Base-by-base conservation (phyloP, 2,329 filamentous ascomycete genomes). In the Colletotrichum sp. region DNA sequence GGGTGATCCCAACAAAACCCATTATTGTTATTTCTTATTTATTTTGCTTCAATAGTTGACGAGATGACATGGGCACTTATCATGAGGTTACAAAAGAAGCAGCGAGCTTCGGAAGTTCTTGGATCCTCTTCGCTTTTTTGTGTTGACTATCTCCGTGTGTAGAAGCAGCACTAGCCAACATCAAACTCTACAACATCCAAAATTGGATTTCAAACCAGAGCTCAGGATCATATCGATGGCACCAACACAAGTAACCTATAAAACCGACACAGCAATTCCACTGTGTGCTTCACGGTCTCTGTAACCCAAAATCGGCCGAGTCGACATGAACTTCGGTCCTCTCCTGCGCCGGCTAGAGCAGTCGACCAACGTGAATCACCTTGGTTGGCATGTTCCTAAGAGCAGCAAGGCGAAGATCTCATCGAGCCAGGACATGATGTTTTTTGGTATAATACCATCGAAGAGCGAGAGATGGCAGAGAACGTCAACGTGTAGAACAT, bases 191-290 rank as follows among this genome's bases (percentile, higher is more conserved):
- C n/a, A n/a, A n/a, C n/a, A n/a, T n/a, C n/a, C n/a, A 5, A 26
- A 26, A 26, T 26, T 26, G 24, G 24, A 26, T 26, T 5, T 5
- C 24, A 26, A 26, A 34, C 32, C 32, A 18, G 16, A n/a, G 36
- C 16, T 44, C 36, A 44, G 36, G 5, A 9, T 44, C 8, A 44
- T 44, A 6, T 18, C 36, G 36, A 9, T 1, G 36, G 16, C 8
- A 44, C 8, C 0, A 44, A 44, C 36, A 10, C 36, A 10, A 44
- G 0, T n/a, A 18, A 44, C 8, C 16, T n/a, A n/a, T 44, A 44
- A n/a, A 44, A 0, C 16, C 16, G 8, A n/a, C 0, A 7, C 0
- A 44, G 36, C 36, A 44, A 18, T 44, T 0, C 5, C 16, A 8
- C 4, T 18, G 16, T 2, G 0, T 18, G 16, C 8, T n/a, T 44